Percentiles rank a stretch among this genome's conserved stretches.
These are phyloP conservation scores for Cucurbita moschata DNA, from an alignment of 306 rosid species.

Conservation along the genomic window DNA sequence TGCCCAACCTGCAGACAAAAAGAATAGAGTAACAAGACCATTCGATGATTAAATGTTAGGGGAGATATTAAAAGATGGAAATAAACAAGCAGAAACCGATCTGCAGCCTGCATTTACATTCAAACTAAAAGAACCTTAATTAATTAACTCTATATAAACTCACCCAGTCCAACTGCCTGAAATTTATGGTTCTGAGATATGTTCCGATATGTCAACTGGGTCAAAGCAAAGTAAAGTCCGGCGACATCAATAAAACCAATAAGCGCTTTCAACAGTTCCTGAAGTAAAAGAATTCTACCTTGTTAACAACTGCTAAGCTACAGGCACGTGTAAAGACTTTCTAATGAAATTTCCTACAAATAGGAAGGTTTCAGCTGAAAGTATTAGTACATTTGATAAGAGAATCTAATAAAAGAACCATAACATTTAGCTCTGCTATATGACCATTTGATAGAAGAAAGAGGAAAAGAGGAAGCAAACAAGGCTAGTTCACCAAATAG, in stretches of 20 bases:
- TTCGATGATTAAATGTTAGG: not conserved
- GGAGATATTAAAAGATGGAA: not conserved
- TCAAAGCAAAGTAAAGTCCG: constrained; percentile 94
- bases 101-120: not conserved
- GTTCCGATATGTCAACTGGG: constrained; percentile 93
- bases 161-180: constrained; percentile 99
- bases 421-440: not conserved
- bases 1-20: constrained; percentile 73
- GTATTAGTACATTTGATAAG: not conserved
- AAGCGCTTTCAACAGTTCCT: constrained; percentile 92
- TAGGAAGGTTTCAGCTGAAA: not conserved
- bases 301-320: not conserved
- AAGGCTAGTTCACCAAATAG: not conserved
- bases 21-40: constrained; percentile 4
- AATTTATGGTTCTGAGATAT: constrained; percentile 96
- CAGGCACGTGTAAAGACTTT: not conserved
- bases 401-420: not conserved
- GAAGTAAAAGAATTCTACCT: constrained; percentile 10
- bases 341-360: not conserved
- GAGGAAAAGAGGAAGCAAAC: not conserved
- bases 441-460: not conserved
- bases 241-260: constrained; percentile 96
- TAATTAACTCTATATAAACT: constrained; percentile 16
- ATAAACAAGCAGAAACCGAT: not conserved
- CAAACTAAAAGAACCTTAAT: not conserved